Conservation (phyloP, 139 green algal genomes). For the Pleodorina starrii region DNA sequence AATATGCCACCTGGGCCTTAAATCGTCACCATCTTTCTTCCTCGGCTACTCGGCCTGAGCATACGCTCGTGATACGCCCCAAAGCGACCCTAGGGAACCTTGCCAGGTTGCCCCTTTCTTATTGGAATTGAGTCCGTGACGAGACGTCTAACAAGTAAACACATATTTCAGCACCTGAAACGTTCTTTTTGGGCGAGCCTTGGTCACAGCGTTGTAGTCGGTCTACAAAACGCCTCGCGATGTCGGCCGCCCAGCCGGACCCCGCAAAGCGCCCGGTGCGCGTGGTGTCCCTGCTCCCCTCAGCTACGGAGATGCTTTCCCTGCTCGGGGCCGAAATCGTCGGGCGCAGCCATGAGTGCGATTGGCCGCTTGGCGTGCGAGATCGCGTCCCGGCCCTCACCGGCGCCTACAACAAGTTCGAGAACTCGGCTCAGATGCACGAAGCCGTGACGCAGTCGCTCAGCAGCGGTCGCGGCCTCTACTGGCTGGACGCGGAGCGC, state of each 20-base stretch:
- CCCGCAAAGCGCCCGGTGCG: slow-evolving; percentile 4
- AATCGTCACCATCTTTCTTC: too few relatives aligned
- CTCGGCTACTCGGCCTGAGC: too few relatives aligned
- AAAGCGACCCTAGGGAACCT: too few relatives aligned
- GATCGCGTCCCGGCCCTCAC: slow-evolving; percentile 67
- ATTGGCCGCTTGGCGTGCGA: slow-evolving; percentile 65
- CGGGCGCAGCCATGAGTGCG: slow-evolving; percentile 74
- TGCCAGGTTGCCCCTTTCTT: too few relatives aligned
- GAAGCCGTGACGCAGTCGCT: slow-evolving; percentile 48
- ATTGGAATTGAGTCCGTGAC: too few relatives aligned
- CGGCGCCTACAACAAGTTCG: slow-evolving; percentile 70
- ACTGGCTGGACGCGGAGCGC: slow-evolving; percentile 63
- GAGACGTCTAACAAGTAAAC: too few relatives aligned
- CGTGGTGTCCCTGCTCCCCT: slow-evolving; percentile 81
- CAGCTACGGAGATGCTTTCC: slow-evolving; percentile 80
- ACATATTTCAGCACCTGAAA: too few relatives aligned
- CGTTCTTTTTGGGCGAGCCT: too few relatives aligned
- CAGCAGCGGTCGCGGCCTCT: slow-evolving; percentile 56
- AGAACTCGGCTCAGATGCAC: slow-evolving; percentile 64
- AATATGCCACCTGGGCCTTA: too few relatives aligned
- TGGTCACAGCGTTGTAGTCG: too few relatives aligned
- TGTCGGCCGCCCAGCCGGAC: not conserved
- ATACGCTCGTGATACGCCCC: too few relatives aligned
- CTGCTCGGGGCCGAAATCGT: slow-evolving; percentile 56
- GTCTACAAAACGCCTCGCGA: too few relatives aligned